Evolutionary conservation across 192 early-diverging fungal species (phyloP).

Genomic region (Helicostylum pulchrum): DNA sequence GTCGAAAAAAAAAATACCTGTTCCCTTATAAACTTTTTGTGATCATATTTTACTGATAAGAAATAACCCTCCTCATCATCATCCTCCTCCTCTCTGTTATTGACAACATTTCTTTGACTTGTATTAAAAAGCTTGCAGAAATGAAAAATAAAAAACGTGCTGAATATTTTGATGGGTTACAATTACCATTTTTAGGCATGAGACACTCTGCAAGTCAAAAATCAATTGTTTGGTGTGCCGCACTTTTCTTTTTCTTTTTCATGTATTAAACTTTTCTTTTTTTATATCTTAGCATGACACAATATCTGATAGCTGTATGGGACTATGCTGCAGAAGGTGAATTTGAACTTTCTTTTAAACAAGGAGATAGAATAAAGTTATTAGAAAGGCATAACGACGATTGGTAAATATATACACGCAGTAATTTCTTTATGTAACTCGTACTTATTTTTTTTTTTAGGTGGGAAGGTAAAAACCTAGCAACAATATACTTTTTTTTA

Average conservation of each 20-base stretch:
- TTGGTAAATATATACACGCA: constrained; percentile 18
- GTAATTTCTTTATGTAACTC: background rate
- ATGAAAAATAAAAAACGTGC: too few relatives aligned
- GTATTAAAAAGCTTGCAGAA: too few relatives aligned
- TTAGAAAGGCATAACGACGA: constrained; percentile 40
- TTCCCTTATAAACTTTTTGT: background rate
- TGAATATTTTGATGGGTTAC: too few relatives aligned
- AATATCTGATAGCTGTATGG: constrained; percentile 37
- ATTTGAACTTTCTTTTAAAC: constrained; percentile 36
- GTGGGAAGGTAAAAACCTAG: constrained; percentile 23
- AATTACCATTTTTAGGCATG: too few relatives aligned
- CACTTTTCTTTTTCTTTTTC: background rate
- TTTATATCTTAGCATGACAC: background rate
- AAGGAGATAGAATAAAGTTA: constrained; percentile 36
- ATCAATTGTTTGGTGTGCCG: background rate
- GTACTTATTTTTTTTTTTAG: constrained; percentile 1
- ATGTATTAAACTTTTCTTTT: background rate
- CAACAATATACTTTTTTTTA: background rate
- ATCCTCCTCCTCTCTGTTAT: background rate
- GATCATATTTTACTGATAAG: too few relatives aligned
- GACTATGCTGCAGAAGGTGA: constrained; percentile 37
- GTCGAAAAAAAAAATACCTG: background rate
- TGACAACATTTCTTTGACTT: too few relatives aligned
- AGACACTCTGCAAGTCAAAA: background rate
- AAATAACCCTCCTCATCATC: too few relatives aligned